These are phyloP conservation scores for Arthrinium puccinioides DNA, from an alignment of 2,329 filamentous ascomycete genomes.

Conservation along the genomic window DNA sequence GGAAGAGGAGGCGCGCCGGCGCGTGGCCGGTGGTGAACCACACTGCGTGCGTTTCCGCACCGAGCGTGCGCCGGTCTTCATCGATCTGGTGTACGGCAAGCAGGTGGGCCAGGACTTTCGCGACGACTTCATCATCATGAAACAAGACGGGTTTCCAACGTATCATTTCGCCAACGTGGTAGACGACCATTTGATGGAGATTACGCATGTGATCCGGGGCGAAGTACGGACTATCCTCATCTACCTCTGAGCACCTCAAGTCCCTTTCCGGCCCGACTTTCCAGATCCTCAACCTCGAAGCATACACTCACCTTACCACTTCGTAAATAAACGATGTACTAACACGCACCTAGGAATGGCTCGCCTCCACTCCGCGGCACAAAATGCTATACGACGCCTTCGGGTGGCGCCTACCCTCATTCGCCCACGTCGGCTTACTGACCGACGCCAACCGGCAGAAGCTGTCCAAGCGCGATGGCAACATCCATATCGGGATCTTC, in stretches of 20 bases:
- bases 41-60: slow-evolving; percentile 73
- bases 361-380: slow-evolving; percentile 80
- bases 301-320: neutral
- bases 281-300: neutral
- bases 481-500: slow-evolving; percentile 44
- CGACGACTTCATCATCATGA: slow-evolving; percentile 85
- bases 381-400: slow-evolving; percentile 68
- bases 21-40: slow-evolving; percentile 60
- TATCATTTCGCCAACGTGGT: slow-evolving; percentile 98
- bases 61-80: slow-evolving; percentile 54
- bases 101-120: slow-evolving; percentile 42
- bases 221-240: slow-evolving; percentile 44
- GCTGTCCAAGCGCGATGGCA: slow-evolving; percentile 75
- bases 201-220: slow-evolving; percentile 91
- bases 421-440: slow-evolving; percentile 74
- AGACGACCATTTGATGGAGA: slow-evolving; percentile 90
- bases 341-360: slow-evolving; percentile 97
- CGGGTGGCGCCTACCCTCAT: slow-evolving; percentile 64
- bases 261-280: too few relatives aligned
- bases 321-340: slow-evolving; percentile 1
- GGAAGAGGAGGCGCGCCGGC: slow-evolving; percentile 59
- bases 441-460: slow-evolving; percentile 64
- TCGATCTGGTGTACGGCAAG: slow-evolving; percentile 73
- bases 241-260: too few relatives aligned
- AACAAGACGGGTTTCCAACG: slow-evolving; percentile 86